Conservation (phyloP, 192 early-diverging fungal species). For the Umbelopsis isabellina region DNA sequence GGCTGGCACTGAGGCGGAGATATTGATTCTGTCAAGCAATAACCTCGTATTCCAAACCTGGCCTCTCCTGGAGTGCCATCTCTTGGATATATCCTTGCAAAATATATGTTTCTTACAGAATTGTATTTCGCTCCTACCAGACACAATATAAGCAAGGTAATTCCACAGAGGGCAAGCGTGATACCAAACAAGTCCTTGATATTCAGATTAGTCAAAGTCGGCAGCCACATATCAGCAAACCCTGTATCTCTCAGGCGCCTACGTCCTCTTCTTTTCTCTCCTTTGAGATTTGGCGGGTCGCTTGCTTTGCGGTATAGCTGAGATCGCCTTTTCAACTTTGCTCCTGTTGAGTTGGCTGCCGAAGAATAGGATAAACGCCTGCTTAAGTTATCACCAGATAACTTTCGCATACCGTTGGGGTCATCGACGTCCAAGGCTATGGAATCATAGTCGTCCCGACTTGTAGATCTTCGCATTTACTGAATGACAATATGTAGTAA, state of each 20-base stretch:
- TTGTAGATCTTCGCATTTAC: no score
- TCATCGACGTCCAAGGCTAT: conserved; percentile 12
- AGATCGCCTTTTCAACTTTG: background rate
- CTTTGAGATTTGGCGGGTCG: background rate
- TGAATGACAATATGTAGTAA: no score
- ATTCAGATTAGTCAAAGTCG: background rate
- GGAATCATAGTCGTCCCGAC: background rate
- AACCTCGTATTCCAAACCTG: conserved; percentile 28
- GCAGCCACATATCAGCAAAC: background rate
- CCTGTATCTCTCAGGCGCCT: background rate
- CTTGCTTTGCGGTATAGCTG: background rate
- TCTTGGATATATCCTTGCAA: conserved; percentile 21
- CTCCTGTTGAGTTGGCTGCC: background rate
- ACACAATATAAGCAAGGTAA: conserved; percentile 27
- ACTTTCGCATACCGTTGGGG: background rate
- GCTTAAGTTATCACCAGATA: background rate
- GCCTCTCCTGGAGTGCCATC: background rate
- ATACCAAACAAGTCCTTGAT: conserved; percentile 19
- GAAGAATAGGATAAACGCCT: conserved; percentile 7
- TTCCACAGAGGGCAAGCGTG: conserved; percentile 21
- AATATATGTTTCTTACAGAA: conserved; percentile 24
- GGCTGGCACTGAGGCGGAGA: conserved; percentile 15
- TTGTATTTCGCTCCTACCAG: conserved; percentile 8
- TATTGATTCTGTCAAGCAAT: conserved; percentile 21
- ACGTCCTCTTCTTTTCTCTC: background rate